Conservation (phyloP, 2,329 filamentous ascomycete species). For the Zymoseptoria brevis region DNA sequence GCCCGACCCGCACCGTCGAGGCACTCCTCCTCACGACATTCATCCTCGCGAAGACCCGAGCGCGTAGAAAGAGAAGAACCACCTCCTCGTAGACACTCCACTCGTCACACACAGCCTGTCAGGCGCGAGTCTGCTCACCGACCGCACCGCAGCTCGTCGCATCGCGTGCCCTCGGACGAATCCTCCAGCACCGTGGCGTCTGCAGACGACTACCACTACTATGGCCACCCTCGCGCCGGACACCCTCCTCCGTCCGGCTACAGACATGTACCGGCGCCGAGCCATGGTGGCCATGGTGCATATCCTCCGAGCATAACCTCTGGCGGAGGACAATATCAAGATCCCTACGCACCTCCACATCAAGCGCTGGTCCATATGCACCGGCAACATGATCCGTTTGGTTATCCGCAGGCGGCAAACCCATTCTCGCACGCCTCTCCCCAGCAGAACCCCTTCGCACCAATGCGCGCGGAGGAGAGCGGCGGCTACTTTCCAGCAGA, state of each 20-base stretch:
- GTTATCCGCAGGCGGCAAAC: slow-evolving; percentile 28
- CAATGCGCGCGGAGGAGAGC: slow-evolving; percentile 18
- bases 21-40: slow-evolving; percentile 33
- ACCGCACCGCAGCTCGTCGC: slow-evolving; percentile 20
- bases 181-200: slow-evolving; percentile 35
- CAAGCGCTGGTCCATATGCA: slow-evolving; percentile 23
- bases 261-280: slow-evolving; percentile 22
- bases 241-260: slow-evolving; percentile 22
- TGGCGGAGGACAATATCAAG: slow-evolving; percentile 12
- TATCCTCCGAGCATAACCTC: slow-evolving; percentile 26
- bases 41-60: slow-evolving; percentile 10
- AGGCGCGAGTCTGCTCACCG: slow-evolving; percentile 16
- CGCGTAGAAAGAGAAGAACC: slow-evolving; percentile 13
- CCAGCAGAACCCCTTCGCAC: slow-evolving; percentile 33
- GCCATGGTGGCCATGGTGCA: slow-evolving; percentile 22
- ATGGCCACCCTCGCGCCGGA: slow-evolving; percentile 33
- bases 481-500: slow-evolving; percentile 33
- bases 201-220: slow-evolving; percentile 38
- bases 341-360: slow-evolving; percentile 19
- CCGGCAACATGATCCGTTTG: slow-evolving; percentile 30
- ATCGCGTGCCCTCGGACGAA: slow-evolving; percentile 28
- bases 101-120: slow-evolving; percentile 17
- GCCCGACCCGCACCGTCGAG: slow-evolving; percentile 28
- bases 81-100: slow-evolving; percentile 19
- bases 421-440: slow-evolving; percentile 29